Percentiles rank a stretch among this genome's conserved stretches.
phyloP scores from a whole-genome alignment of 2,329 filamentous ascomycete genomes.

The Penicillium sp. region DNA sequence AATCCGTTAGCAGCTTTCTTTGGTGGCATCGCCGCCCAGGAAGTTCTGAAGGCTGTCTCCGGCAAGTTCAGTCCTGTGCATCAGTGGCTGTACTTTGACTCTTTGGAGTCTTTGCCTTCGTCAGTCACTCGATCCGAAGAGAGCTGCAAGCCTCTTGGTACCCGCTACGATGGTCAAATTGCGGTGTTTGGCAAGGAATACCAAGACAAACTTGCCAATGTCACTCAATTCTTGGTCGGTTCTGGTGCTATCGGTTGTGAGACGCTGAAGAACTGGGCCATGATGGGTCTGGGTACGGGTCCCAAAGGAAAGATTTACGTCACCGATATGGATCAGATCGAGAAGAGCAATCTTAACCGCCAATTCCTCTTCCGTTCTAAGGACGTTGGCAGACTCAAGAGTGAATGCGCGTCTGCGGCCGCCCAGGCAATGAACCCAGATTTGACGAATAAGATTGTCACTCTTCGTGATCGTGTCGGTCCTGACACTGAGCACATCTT shows the following conservation, averaged over 20 bases:
- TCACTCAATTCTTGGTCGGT: constrained; percentile 91
- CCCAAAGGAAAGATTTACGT: constrained; percentile 85
- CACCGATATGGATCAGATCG: constrained; percentile 97
- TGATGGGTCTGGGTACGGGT: constrained; percentile 91
- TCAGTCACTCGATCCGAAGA: constrained; percentile 75
- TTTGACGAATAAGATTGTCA: constrained; percentile 77
- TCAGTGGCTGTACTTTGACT: constrained; percentile 97
- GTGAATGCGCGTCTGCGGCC: constrained; percentile 85
- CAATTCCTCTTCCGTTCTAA: constrained; percentile 93
- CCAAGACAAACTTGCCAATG: constrained; percentile 87
- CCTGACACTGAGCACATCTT: constrained; percentile 91
- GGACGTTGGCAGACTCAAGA: constrained; percentile 96
- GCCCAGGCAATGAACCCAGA: constrained; percentile 96
- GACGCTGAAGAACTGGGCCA: constrained; percentile 99
- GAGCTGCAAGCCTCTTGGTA: constrained; percentile 78
- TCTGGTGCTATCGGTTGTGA: constrained; percentile 97
- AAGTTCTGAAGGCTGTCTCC: constrained; percentile 93
- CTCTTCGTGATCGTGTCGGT: constrained; percentile 84
- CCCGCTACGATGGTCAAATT: constrained; percentile 94
- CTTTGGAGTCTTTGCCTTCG: constrained; percentile 86
- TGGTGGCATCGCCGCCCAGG: constrained; percentile 87
- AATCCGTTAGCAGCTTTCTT: constrained; percentile 93
- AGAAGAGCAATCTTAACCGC: constrained; percentile 97
- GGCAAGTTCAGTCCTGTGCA: constrained; percentile 96
- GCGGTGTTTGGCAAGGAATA: constrained; percentile 91